A percentile compares a stretch with the other conserved stretches of the same genome.
phyloP scores from a whole-genome alignment of 495 filamentous ascomycete genomes.

The Chaetomium cochliodes region DNA sequence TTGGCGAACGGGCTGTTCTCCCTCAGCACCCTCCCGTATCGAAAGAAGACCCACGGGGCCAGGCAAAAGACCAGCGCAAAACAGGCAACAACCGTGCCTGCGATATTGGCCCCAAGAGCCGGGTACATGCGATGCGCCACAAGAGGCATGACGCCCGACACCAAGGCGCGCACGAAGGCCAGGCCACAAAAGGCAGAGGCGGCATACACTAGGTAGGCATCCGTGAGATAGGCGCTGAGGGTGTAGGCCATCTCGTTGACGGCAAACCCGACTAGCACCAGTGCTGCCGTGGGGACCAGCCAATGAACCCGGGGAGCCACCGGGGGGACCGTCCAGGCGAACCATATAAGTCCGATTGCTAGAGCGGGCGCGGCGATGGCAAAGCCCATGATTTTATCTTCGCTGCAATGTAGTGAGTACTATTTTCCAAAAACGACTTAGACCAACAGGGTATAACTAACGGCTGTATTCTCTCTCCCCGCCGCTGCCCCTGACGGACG shows the following conservation, averaged over 20 bases:
- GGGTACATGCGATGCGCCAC: conserved; percentile 1
- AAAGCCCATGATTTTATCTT: conserved; percentile 4
- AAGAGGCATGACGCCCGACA: background rate
- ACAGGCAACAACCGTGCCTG: background rate
- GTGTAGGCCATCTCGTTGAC: conserved; percentile 12
- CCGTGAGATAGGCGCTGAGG: conserved; percentile 6
- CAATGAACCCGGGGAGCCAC: background rate
- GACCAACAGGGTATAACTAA: background rate
- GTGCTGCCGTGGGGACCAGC: conserved; percentile 1
- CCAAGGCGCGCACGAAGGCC: conserved; percentile 3
- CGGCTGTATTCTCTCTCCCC: conserved; percentile 1
- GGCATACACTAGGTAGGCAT: background rate
- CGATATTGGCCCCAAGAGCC: background rate
- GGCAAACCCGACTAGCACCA: background rate
- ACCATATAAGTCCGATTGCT: conserved; percentile 5
- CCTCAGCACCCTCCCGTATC: background rate
- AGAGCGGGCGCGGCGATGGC: conserved; percentile 2
- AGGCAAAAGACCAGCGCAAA: conserved; percentile 1
- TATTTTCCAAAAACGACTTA: background rate
- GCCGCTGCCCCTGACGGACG: background rate
- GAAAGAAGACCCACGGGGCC: conserved; percentile 1
- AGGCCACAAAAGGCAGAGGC: conserved; percentile 2
- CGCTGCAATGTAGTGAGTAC: background rate
- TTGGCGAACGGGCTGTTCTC: conserved; percentile 8
- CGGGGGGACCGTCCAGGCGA: background rate